Base-by-base conservation (phyloP, 179 eudicot species). In the Patellifolia procumbens region DNA sequence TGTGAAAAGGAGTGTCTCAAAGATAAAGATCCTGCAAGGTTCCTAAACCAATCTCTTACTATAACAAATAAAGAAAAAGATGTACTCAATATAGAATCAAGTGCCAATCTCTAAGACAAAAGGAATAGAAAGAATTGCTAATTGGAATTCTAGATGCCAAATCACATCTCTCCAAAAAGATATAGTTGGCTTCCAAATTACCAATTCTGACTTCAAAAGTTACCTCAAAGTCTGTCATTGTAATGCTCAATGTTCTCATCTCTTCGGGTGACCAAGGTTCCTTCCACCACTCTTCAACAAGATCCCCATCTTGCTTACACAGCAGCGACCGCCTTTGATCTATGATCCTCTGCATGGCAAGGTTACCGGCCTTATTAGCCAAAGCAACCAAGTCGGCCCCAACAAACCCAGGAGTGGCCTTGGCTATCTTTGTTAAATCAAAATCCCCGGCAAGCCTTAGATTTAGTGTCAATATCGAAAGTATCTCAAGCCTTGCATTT, bases 181-280 rank as follows among this genome's bases (percentile, higher is more conserved):
- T 29, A n/a, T 35, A 32, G 22, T 65, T 56, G 39, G 46, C 76
- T 52, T 52, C 39, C n/a, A 56, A 43, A 46, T 72, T 87, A 94
- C 98, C 98, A n/a, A n/a, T n/a, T n/a, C n/a, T n/a, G n/a, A n/a
- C n/a, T n/a, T n/a, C n/a, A n/a, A n/a, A n/a, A 43, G 55, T 72
- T 87, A 94, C 98, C 98, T 94, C 97, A 83, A 94, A 92, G 87
- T 94, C 96, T 76, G 87, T 79, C 94, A 92, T 91, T 13, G 86
- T 87, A 45, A 92, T 92, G 83, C 81, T 81, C 20, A 92, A 85
- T 63, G 83, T 85, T 60, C 84, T 86, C 85, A 88, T 87, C 74
- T 92, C 96, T 84, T 90, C 94, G 58, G 87, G 79, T 29, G 88
- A 82, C 91, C 90, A 88, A 3, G 94, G 91, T 49, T 75, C 74